Conservation (phyloP, 1,139 yeast genomes). For the Arxiozyma heterogenica region DNA sequence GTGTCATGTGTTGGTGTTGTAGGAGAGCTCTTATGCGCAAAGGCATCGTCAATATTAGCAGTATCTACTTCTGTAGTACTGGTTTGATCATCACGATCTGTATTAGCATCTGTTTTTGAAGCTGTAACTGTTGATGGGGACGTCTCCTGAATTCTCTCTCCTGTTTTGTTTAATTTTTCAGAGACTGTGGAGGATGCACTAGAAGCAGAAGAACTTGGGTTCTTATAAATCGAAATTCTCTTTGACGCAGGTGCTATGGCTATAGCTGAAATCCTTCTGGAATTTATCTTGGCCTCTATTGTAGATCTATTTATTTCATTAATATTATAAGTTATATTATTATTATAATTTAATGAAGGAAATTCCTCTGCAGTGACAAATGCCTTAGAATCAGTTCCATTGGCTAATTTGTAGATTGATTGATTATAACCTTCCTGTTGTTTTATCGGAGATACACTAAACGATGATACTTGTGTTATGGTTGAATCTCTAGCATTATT, state of each 20-base stretch:
- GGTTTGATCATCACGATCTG: not conserved
- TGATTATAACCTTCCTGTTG: conserved; percentile 1
- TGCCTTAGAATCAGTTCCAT: conserved; percentile 17
- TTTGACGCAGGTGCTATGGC: conserved; percentile 4
- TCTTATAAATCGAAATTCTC: conserved; percentile 4
- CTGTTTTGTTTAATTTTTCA: not conserved
- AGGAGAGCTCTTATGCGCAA: not conserved
- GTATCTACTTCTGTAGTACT: not conserved
- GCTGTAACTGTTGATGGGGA: not conserved
- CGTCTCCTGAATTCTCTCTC: not conserved
- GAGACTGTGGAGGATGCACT: not conserved
- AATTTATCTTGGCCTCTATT: not conserved
- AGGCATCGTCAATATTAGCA: not conserved
- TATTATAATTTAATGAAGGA: conserved; percentile 2
- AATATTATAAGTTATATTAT: not conserved
- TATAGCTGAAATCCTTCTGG: not conserved
- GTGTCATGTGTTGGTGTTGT: not conserved
- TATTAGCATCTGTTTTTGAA: not conserved
- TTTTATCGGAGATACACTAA: conserved; percentile 22
- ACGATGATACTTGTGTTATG: conserved; percentile 18
- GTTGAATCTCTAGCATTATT: conserved; percentile 14
- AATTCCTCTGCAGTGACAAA: conserved; percentile 25
- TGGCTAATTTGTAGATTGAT: conserved; percentile 17
- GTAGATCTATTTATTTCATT: not conserved
- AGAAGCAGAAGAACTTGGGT: not conserved